Conservation (phyloP, 139 green algal species). For the Dunaliella sp. region DNA sequence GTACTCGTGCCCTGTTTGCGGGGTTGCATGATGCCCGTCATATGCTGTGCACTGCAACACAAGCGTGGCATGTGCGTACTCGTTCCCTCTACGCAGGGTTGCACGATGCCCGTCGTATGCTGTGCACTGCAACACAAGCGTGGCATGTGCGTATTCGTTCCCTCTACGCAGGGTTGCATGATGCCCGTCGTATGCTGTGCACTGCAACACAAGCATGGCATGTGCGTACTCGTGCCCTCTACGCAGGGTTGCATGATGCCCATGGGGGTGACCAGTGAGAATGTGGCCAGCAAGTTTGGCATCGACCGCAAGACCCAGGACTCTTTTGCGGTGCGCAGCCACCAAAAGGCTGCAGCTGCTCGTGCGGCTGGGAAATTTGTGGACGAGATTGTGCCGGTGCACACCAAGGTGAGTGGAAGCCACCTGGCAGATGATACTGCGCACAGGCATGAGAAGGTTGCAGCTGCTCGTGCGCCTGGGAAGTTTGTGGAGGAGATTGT, state of each 20-base stretch:
- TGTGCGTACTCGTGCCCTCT: slow-evolving; percentile 9
- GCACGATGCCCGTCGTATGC: too few species aligned
- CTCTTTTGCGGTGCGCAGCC: slow-evolving; percentile 71
- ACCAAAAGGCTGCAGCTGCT: slow-evolving; percentile 85
- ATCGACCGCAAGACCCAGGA: slow-evolving; percentile 79
- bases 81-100: too few species aligned
- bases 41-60: too few species aligned
- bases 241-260: slow-evolving; percentile 88
- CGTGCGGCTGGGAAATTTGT: slow-evolving; percentile 79
- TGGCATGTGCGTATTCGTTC: background rate
- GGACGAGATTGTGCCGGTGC: slow-evolving; percentile 94
- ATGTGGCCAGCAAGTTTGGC: slow-evolving; percentile 85
- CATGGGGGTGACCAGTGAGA: slow-evolving; percentile 99
- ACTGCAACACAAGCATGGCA: too few species aligned
- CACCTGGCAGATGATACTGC: background rate
- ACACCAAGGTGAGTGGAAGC: slow-evolving; percentile 63
- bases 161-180: slow-evolving; percentile 76
- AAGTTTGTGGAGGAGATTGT: background rate
- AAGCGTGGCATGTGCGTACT: too few species aligned
- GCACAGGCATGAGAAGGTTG: background rate
- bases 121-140: too few species aligned
- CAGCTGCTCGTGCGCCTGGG: too few species aligned
- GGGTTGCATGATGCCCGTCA: too few species aligned
- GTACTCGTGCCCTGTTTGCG: too few species aligned
- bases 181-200: slow-evolving; percentile 99